Base-by-base conservation (phyloP, 257 asterid species). In the Nicotiana obtusifolia region DNA sequence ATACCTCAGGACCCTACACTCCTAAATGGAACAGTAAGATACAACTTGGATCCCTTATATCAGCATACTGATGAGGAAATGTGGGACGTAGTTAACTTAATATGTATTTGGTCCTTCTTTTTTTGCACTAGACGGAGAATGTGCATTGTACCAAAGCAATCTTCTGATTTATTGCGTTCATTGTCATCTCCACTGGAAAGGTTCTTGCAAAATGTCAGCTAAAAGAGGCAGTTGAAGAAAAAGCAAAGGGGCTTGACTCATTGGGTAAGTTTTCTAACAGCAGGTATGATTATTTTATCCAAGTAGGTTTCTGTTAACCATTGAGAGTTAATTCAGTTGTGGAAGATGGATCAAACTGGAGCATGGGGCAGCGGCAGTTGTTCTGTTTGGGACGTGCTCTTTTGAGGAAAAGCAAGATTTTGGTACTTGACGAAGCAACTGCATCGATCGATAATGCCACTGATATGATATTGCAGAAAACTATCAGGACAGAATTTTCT, bases 1-100 rank as follows among this genome's bases (percentile, higher is more conserved):
- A 96, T 96, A 88, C 98, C 99, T 80, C 99, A 96, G 82, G 98
- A 96, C 20, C 99, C 98, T 62, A 96, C 98, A 28, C 98, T 96
- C 69, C 94, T 94, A 85, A 88, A 86, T 19, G 99, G 99, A 76
- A 87, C 94, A 5, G 99, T 94, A 85, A 91, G 99, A 87, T 93
- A 85, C 86, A 96, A 96, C 84, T 78, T 96, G 83, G 98, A 96
- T 89, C 99, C 99, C 31, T 79, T 96, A 64, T 83, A 90, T 49
- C 92, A 92, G 71, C 97, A 93, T 53, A 76, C 87, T n/a, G 99
- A 96, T 35, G 68, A 77, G 49, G 94, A 96, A 47, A 89, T 96
- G 86, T 93, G 98, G 98, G 98, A 96, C 95, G 99, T 92, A 86
- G 19, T 56, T 22, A 78, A 37, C 24, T 35, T 22, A 3, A 16